Percentiles rank a stretch among this genome's conserved stretches.
Conservation (phyloP, 441 rosid species). For the Erodium trifolium region DNA sequence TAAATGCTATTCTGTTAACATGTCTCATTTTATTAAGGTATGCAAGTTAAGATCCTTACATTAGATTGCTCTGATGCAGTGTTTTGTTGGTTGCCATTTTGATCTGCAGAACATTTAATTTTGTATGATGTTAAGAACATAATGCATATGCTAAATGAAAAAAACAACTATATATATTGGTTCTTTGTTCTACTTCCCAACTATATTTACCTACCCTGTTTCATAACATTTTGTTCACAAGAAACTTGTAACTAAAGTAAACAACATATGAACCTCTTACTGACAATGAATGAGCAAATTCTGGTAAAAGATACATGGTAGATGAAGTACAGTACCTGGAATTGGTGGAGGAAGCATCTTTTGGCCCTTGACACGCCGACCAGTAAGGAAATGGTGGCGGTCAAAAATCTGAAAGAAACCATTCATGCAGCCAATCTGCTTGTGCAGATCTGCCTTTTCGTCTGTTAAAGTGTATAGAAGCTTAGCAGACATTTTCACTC, state of each 20-base stretch:
- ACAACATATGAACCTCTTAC: not conserved
- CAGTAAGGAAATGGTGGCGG: conserved; percentile 44
- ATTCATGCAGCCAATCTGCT: conserved; percentile 85
- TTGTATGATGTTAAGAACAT: too few species aligned
- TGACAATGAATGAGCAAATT: not conserved
- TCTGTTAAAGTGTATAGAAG: conserved; percentile 49
- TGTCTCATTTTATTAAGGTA: not conserved
- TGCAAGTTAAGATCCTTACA: conserved; percentile 32
- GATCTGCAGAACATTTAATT: conserved; percentile 32
- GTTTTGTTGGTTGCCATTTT: conserved; percentile 33
- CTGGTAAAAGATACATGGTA: not conserved
- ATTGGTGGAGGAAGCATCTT: conserved; percentile 18
- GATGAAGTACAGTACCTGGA: conserved; percentile 32
- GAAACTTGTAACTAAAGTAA: conserved; percentile 4
- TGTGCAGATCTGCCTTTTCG: conserved; percentile 66
- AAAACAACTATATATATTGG: too few species aligned
- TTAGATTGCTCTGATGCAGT: conserved; percentile 29
- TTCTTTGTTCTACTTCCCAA: too few species aligned
- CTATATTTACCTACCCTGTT: not conserved
- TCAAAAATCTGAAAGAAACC: conserved; percentile 76
- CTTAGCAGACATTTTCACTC: conserved; percentile 55
- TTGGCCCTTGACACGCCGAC: not conserved
- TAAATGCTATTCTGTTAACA: conserved; percentile 3
- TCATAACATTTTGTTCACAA: not conserved
- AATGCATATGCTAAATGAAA: not conserved